Conservation (phyloP, 768 basidiomycete genomes). For the Russula sp. region DNA sequence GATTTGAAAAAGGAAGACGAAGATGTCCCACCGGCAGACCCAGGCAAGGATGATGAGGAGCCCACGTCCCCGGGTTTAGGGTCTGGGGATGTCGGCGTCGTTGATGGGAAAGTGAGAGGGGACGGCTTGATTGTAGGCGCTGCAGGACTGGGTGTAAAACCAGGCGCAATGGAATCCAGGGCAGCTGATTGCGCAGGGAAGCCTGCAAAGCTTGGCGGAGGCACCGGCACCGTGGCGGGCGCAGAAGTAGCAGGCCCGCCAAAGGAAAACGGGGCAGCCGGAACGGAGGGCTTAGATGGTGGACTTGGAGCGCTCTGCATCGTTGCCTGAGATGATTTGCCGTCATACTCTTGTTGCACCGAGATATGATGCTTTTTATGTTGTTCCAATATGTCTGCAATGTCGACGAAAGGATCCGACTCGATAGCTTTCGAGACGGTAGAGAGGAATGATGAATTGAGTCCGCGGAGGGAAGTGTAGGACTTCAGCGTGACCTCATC, state of each 20-base stretch:
- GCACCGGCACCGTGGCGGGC: conserved; percentile 32
- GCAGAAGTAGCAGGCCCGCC: conserved; percentile 8
- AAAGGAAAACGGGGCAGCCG: neutral
- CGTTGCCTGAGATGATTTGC: conserved; percentile 19
- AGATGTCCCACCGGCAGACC: neutral
- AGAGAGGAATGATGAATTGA: conserved; percentile 60
- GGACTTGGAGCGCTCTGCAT: neutral
- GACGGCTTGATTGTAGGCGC: conserved; percentile 19
- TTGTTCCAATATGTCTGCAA: conserved; percentile 47
- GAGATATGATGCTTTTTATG: conserved; percentile 53
- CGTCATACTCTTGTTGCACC: conserved; percentile 53
- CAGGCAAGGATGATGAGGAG: neutral
- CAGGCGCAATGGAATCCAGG: conserved; percentile 29
- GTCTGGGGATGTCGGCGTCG: conserved; percentile 5
- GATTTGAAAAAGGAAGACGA: conserved; percentile 6
- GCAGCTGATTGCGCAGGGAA: conserved; percentile 30
- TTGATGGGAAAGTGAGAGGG: conserved; percentile 16
- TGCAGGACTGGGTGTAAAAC: conserved; percentile 22
- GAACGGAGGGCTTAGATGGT: neutral
- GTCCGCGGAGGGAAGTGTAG: conserved; percentile 65
- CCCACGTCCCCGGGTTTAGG: neutral
- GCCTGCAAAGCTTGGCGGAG: conserved; percentile 36
- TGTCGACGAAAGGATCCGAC: conserved; percentile 64
- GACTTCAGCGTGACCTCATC: conserved; percentile 42
- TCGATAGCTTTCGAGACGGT: conserved; percentile 53